Evolutionary conservation across 2,329 filamentous ascomycete species (phyloP).

Genomic region (Leptoxyphium fumago): DNA sequence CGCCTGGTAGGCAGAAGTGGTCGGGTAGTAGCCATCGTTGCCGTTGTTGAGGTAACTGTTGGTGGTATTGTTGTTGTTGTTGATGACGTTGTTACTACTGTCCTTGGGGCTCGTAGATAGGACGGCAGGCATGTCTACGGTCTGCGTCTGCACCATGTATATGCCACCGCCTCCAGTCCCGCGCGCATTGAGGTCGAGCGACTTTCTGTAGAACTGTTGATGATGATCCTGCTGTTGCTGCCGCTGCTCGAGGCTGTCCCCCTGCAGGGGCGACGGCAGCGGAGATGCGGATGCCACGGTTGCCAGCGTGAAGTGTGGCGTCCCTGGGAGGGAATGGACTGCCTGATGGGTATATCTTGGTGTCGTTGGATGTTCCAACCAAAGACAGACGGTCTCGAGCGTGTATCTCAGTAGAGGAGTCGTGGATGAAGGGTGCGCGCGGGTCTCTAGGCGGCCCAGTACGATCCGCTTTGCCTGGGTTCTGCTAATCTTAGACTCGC

Average conservation of each 20-base stretch:
- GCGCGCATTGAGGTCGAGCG: conserved; percentile 16
- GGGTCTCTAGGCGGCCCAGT: too few species aligned
- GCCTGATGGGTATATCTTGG: too few species aligned
- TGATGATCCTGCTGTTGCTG: too few species aligned
- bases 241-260: conserved; percentile 13
- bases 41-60: conserved; percentile 2
- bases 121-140: conserved; percentile 38
- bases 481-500: too few species aligned
- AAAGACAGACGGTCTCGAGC: too few species aligned
- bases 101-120: conserved; percentile 10
- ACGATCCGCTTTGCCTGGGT: too few species aligned
- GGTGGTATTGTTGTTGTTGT: neutral
- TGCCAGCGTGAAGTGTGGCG: neutral
- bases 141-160: conserved; percentile 27
- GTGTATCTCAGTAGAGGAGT: too few species aligned
- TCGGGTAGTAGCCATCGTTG: neutral
- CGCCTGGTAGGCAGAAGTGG: neutral
- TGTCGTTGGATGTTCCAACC: too few species aligned
- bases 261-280: conserved; percentile 11
- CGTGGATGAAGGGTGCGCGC: too few species aligned
- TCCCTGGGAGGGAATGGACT: too few species aligned
- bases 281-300: conserved; percentile 14
- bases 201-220: conserved; percentile 11
- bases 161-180: conserved; percentile 10
- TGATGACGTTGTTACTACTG: neutral